Conservation (phyloP, 2,329 filamentous ascomycete species). For the Penicillium sp. region DNA sequence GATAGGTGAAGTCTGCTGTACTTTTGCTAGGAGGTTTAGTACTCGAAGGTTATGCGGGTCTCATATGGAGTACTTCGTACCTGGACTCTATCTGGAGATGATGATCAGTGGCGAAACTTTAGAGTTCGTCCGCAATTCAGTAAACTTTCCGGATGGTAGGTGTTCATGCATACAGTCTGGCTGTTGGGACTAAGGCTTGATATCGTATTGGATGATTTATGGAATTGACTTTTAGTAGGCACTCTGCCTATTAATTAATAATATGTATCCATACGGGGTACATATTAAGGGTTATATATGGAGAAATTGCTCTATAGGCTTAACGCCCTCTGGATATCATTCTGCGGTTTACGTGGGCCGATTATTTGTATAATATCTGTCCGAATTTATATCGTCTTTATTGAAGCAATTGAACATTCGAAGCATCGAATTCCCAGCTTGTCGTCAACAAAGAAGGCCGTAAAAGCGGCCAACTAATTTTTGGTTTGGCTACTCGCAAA, state of each 20-base stretch:
- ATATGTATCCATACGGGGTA: neutral
- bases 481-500: neutral
- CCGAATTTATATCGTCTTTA: neutral
- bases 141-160: neutral
- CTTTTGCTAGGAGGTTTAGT: constrained; percentile 9
- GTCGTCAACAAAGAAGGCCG: neutral
- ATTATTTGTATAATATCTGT: neutral
- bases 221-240: constrained; percentile 2
- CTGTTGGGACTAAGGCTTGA: neutral
- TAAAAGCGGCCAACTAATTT: too few species aligned
- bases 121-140: neutral
- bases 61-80: neutral
- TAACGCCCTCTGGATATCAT: neutral
- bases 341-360: neutral
- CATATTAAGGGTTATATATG: neutral
- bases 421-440: neutral
- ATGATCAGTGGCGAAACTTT: constrained; percentile 10
- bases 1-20: constrained; percentile 6
- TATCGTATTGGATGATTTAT: neutral
- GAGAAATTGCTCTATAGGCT: neutral
- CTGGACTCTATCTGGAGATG: neutral
- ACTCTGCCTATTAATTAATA: neutral
- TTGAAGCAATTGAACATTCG: neutral
- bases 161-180: constrained; percentile 1
- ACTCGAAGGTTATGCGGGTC: neutral